Evolutionary conservation across 2,329 filamentous ascomycete species (phyloP), one percentile per base, ranked within the genome.

Genomic region (Fonsecaea erecta): DNA sequence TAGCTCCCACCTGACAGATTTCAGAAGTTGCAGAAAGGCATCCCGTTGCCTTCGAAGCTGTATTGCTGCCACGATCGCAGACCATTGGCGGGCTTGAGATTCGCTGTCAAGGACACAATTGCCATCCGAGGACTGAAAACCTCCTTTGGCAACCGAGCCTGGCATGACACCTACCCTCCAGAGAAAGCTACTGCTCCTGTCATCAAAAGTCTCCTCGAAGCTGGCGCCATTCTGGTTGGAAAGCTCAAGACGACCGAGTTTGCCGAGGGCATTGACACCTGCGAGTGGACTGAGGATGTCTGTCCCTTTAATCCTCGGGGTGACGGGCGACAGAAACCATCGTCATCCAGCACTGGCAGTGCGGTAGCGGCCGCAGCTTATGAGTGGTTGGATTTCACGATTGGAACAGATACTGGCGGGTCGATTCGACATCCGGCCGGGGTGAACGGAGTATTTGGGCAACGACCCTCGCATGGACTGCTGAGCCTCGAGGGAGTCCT

Each of bases 401-500:
- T 75, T 37, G 74, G 74, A 12, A 72, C 71, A 1, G 74, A 76
- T 56, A 75, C 72, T 28, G 75, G 76, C 26, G 75, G 84, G 51
- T 79, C 80, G 14, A 81, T 84, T 60, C 77, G 82, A n/a, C 76
- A 79, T 0, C 82, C 82, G 0, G 78, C 81, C 1, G 75, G 74
- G 0, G 73, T 76, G 0, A 75, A 80, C 24, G 82, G 82, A 0
- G 64, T 81, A 0, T 83, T 80, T 37, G 83, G 80, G 0, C 81
- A 82, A 65, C 74, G 82, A 0, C 81, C 82, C 0, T 78, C 77
- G 52, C 77, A 80, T 79, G 28, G 81, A 2, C 73, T 84, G 0
- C 78, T 85, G 0, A 71, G 76, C 8, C 74, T 86, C 1, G 78
- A 81, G 6, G 75, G 81, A 12, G 80, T 81, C 0, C 83, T 86